Evolutionary conservation across 164 flowering plant genomes (phyloP).

Genomic region (Protea cynaroides): DNA sequence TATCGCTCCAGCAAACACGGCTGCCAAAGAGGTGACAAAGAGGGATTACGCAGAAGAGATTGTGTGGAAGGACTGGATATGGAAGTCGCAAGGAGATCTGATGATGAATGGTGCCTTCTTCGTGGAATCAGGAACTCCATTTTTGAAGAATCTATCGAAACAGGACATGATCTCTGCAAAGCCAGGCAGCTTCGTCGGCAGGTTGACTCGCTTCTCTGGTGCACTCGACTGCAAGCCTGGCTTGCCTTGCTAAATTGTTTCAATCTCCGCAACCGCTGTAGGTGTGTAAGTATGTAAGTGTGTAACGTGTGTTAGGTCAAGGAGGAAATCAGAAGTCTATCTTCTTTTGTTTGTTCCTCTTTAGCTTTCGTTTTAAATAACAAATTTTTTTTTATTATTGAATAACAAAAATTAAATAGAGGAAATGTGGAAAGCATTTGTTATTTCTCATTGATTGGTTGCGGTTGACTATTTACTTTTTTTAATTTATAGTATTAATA

Average conservation of each 20-base stretch:
- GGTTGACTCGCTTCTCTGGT: slow-evolving; percentile 61
- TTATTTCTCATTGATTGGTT: no score
- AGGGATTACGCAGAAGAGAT: slow-evolving; percentile 39
- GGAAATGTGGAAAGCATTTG: no score
- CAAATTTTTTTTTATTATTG: no score
- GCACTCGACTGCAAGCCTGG: slow-evolving; percentile 29
- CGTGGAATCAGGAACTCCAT: slow-evolving; percentile 35
- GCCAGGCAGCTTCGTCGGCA: slow-evolving; percentile 42
- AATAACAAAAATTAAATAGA: no score
- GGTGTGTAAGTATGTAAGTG: no score
- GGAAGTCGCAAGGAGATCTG: slow-evolving; percentile 72
- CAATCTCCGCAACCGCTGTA: no score
- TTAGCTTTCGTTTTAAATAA: no score
- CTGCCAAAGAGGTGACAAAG: slow-evolving; percentile 63
- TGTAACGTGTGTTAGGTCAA: no score
- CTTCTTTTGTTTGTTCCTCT: no score
- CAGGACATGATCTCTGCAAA: slow-evolving; percentile 42
- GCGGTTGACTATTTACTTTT: no score
- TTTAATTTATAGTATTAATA: no score
- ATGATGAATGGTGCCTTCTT: slow-evolving; percentile 73
- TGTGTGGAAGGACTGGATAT: slow-evolving; percentile 65
- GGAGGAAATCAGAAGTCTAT: no score
- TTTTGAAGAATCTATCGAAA: slow-evolving; percentile 3
- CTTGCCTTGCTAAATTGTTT: slow-evolving; percentile 29
- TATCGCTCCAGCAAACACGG: slow-evolving; percentile 37